phyloP scores from a whole-genome alignment of 768 basidiomycete genomes.

The Plicaturopsis crispa region DNA sequence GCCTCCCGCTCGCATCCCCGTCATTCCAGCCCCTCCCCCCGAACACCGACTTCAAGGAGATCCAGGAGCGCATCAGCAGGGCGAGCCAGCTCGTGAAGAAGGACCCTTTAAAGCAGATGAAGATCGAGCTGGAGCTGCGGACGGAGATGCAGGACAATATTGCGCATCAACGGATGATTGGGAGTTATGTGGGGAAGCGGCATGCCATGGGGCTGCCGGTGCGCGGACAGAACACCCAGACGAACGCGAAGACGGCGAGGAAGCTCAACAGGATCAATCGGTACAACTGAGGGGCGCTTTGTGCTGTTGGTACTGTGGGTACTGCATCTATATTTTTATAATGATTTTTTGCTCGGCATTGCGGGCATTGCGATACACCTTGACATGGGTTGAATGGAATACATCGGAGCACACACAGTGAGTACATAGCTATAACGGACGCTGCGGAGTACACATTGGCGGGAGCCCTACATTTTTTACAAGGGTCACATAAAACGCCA shows the following conservation, averaged over 20 bases:
- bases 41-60: background rate
- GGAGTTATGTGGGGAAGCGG: constrained; percentile 86
- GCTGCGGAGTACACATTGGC: no score
- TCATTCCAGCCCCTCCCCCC: constrained; percentile 30
- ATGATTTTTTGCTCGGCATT: no score
- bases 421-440: no score
- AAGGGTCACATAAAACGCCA: no score
- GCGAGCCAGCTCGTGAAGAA: constrained; percentile 3
- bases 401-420: no score
- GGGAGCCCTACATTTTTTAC: no score
- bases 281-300: no score
- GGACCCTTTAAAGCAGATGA: constrained; percentile 68
- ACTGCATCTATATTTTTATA: no score
- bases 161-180: constrained; percentile 87
- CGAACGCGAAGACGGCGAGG: constrained; percentile 84
- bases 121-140: constrained; percentile 83
- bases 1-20: constrained; percentile 57
- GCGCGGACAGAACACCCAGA: constrained; percentile 90
- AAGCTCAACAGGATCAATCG: constrained; percentile 86
- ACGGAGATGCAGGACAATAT: constrained; percentile 86
- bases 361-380: no score
- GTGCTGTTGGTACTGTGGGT: background rate
- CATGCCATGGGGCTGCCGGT: constrained; percentile 94
- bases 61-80: background rate
- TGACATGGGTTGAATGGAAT: no score